Percentiles rank a stretch among this genome's conserved stretches.
Evolutionary conservation across 768 basidiomycete species (phyloP).

Genomic region (Macrolepiota albuminosa): DNA sequence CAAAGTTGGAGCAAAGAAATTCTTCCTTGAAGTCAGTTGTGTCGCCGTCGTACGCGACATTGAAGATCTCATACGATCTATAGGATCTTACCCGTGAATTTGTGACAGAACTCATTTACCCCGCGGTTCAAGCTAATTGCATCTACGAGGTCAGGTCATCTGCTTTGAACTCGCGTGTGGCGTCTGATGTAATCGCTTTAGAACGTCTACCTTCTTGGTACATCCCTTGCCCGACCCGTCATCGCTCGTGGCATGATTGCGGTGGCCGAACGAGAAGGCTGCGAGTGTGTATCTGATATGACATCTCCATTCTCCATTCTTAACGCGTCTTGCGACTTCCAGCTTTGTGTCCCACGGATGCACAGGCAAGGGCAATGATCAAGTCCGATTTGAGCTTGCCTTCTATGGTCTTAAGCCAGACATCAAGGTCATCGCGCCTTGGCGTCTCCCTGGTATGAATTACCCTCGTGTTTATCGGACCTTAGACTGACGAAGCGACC

Average conservation of each 20-base stretch:
- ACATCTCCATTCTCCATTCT: neutral
- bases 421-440: constrained; percentile 98
- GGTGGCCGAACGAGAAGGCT: constrained; percentile 83
- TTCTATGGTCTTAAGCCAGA: constrained; percentile 98
- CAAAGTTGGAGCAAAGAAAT: constrained; percentile 91
- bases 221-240: constrained; percentile 95
- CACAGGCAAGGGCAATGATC: constrained; percentile 99
- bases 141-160: constrained; percentile 81
- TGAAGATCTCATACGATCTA: neutral
- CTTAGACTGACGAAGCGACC: neutral
- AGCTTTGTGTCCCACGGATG: constrained; percentile 98
- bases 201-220: constrained; percentile 97
- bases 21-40: constrained; percentile 72
- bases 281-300: constrained; percentile 67
- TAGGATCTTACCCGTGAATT: constrained; percentile 95
- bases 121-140: constrained; percentile 96
- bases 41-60: neutral
- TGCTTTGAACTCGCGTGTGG: neutral
- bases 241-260: constrained; percentile 99
- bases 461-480: neutral
- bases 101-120: constrained; percentile 93
- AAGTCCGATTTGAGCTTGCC: constrained; percentile 98
- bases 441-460: constrained; percentile 83
- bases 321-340: neutral
- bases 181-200: constrained; percentile 22